Conservation (phyloP, 768 basidiomycete species). For the Tulasnella sp. region DNA sequence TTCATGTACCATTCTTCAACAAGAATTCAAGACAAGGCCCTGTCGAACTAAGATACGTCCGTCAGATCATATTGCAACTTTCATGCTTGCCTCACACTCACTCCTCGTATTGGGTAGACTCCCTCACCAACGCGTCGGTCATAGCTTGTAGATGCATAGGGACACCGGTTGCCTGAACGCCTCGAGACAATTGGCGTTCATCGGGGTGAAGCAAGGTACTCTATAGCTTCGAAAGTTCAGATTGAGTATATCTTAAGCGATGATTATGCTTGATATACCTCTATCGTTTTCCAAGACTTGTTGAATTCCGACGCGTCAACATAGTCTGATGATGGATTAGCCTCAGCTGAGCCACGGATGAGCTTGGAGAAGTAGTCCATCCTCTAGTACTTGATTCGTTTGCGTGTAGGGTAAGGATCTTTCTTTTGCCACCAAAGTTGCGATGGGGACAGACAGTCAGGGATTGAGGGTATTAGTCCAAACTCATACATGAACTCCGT, state of each 20-base stretch:
- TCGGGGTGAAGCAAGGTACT: constrained; percentile 78
- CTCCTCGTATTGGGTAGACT: constrained; percentile 79
- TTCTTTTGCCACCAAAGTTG: too few relatives aligned
- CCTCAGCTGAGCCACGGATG: constrained; percentile 39
- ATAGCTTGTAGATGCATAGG: constrained; percentile 65
- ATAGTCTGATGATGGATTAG: constrained; percentile 50
- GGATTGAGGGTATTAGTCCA: too few relatives aligned
- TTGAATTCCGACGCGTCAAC: constrained; percentile 51
- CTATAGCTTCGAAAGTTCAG: constrained; percentile 31
- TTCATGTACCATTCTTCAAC: constrained; percentile 63
- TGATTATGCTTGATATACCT: constrained; percentile 37
- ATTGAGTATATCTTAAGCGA: not conserved
- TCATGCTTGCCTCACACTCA: constrained; percentile 33
- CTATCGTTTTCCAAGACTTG: constrained; percentile 62
- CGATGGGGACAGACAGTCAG: too few relatives aligned
- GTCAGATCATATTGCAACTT: constrained; percentile 1
- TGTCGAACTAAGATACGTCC: constrained; percentile 47
- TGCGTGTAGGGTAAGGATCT: too few relatives aligned
- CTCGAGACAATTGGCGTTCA: constrained; percentile 73
- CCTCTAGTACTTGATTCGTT: too few relatives aligned
- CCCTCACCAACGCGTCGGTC: constrained; percentile 78
- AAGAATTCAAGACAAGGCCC: constrained; percentile 87
- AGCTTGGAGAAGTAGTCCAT: constrained; percentile 90
- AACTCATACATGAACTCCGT: too few relatives aligned
- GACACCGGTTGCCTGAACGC: constrained; percentile 73